These are phyloP conservation scores for Decorospora gaudefroyi DNA, from an alignment of 2,329 filamentous ascomycete genomes.

Conservation along the genomic window DNA sequence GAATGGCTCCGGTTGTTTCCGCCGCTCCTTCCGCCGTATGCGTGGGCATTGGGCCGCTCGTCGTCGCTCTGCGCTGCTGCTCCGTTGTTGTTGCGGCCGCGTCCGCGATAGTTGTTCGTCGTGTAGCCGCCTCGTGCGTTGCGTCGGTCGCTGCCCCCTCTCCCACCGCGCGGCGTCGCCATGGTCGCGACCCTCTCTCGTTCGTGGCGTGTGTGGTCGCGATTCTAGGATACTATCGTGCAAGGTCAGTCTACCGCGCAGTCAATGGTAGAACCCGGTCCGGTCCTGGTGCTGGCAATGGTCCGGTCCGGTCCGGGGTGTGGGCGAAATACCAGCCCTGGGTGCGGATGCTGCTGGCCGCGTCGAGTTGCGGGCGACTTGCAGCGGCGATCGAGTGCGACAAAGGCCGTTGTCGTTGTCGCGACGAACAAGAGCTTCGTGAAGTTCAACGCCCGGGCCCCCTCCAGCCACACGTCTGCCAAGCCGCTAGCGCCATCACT, in stretches of 20 bases:
- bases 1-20: conserved; percentile 11
- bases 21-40: conserved; percentile 10
- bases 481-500: conserved; percentile 19
- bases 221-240: too few relatives aligned
- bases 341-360: conserved; percentile 16
- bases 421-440: conserved; percentile 22
- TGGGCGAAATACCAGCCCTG: background rate
- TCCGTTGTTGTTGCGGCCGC: conserved; percentile 24
- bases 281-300: conserved; percentile 2
- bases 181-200: conserved; percentile 30
- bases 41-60: conserved; percentile 19
- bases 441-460: conserved; percentile 12
- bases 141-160: conserved; percentile 26
- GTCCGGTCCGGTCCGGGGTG: background rate
- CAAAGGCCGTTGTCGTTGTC: conserved; percentile 24
- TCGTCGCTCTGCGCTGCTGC: conserved; percentile 13
- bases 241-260: conserved; percentile 12
- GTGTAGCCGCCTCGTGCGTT: conserved; percentile 16
- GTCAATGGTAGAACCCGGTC: conserved; percentile 1
- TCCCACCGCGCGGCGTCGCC: conserved; percentile 34
- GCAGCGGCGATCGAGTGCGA: conserved; percentile 24
- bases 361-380: conserved; percentile 26
- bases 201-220: too few relatives aligned
- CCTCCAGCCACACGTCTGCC: too few relatives aligned
- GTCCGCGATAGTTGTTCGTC: conserved; percentile 13